Conservation (phyloP, 73 alveolate species). For the Paramecium tetraurelia region DNA sequence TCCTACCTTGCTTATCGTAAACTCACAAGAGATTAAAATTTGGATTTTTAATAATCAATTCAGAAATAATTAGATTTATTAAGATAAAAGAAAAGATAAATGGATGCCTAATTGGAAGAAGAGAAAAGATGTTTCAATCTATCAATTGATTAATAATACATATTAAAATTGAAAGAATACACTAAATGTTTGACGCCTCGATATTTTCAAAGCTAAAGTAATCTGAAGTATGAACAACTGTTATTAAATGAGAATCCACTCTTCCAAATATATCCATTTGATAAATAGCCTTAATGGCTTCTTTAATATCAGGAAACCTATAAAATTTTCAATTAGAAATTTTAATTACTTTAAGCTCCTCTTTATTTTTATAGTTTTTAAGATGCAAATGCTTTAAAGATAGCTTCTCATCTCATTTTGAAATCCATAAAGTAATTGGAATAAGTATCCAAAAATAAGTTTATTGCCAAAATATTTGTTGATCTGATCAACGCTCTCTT, state of each 20-base stretch:
- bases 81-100: neutral
- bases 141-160: neutral
- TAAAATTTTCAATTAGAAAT: neutral
- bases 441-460: neutral
- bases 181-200: neutral
- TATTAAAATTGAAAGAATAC: neutral
- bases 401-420: neutral
- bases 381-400: neutral
- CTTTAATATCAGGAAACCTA: neutral
- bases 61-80: neutral
- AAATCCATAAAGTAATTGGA: neutral
- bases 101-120: neutral
- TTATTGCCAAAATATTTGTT: neutral
- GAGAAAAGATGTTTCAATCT: neutral
- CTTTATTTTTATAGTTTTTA: neutral
- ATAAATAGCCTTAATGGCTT: neutral
- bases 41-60: neutral
- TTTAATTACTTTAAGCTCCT: neutral
- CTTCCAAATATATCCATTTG: neutral
- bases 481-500: neutral
- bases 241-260: neutral
- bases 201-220: neutral
- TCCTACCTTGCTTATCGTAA: neutral
- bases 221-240: neutral
- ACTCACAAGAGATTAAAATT: neutral